Conservation (phyloP, 148 eudicot genomes). For the Fagopyrum tataricum region DNA sequence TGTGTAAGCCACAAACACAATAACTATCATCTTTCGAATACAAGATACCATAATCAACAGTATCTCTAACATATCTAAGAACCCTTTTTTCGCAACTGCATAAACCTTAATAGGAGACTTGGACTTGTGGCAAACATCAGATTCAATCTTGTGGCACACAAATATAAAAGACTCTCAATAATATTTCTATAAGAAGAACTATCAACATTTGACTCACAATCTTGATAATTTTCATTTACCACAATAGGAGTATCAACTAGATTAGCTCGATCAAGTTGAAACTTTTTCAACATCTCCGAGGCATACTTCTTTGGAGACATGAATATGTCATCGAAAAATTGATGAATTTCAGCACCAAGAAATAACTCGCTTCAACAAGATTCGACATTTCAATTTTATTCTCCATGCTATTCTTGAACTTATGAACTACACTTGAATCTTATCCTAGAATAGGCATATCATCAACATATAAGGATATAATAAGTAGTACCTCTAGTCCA, state of each 20-base stretch:
- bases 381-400: background rate
- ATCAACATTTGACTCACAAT: background rate
- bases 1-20: background rate
- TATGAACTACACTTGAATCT: background rate
- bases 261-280: background rate
- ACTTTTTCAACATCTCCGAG: background rate
- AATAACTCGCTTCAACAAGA: background rate
- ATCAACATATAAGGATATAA: slow-evolving; percentile 6
- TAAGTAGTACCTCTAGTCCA: background rate
- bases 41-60: background rate
- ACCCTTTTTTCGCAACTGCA: background rate
- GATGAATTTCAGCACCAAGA: background rate
- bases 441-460: background rate
- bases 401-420: background rate
- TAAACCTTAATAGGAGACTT: background rate
- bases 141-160: slow-evolving; percentile 1
- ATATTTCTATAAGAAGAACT: background rate
- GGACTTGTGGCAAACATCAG: background rate
- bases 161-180: slow-evolving; percentile 3
- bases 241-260: background rate
- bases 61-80: slow-evolving; percentile 10
- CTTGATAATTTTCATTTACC: background rate
- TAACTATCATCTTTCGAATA: background rate
- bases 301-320: background rate
- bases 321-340: slow-evolving; percentile 7